These are phyloP conservation scores for Fraxinus sp. DNA, from an alignment of 305 asterid species.

Conservation along the genomic window DNA sequence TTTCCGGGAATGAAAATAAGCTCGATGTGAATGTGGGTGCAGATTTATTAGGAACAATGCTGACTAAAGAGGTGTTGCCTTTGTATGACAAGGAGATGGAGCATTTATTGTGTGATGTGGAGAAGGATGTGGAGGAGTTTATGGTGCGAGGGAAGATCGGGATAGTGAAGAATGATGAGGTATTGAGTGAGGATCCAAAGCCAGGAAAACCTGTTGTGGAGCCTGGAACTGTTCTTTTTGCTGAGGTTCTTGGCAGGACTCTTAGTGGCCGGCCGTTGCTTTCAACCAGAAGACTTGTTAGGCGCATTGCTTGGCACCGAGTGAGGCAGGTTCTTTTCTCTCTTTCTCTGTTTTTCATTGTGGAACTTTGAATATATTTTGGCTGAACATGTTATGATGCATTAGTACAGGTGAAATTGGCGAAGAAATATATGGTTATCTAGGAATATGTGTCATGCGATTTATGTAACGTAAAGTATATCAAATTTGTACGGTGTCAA, in stretches of 20 bases:
- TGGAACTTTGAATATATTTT: not conserved
- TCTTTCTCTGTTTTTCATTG: conserved; percentile 28
- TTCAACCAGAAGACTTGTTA: conserved; percentile 65
- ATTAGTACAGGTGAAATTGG: conserved; percentile 1
- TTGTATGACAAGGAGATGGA: conserved; percentile 80
- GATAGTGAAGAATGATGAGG: conserved; percentile 67
- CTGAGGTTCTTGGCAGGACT: conserved; percentile 91
- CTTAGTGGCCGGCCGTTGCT: conserved; percentile 91
- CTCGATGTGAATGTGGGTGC: conserved; percentile 92
- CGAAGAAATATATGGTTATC: conserved; percentile 8
- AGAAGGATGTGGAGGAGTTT: conserved; percentile 57
- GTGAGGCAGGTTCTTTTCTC: conserved; percentile 97
- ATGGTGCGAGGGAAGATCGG: conserved; percentile 70
- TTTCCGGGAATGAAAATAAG: conserved; percentile 84
- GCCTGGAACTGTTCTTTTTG: conserved; percentile 73
- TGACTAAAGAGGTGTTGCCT: conserved; percentile 90
- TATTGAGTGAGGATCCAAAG: conserved; percentile 39
- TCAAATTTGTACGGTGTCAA: no score
- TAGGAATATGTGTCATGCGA: not conserved
- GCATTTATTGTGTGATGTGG: conserved; percentile 63
- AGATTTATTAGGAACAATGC: conserved; percentile 79
- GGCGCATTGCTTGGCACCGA: conserved; percentile 90
- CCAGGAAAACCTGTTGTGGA: conserved; percentile 80
- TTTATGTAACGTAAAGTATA: no score
- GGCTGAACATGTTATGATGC: conserved; percentile 18